phyloP scores from a whole-genome alignment of 208 protist species.

The Trypanosoma boissoni region DNA sequence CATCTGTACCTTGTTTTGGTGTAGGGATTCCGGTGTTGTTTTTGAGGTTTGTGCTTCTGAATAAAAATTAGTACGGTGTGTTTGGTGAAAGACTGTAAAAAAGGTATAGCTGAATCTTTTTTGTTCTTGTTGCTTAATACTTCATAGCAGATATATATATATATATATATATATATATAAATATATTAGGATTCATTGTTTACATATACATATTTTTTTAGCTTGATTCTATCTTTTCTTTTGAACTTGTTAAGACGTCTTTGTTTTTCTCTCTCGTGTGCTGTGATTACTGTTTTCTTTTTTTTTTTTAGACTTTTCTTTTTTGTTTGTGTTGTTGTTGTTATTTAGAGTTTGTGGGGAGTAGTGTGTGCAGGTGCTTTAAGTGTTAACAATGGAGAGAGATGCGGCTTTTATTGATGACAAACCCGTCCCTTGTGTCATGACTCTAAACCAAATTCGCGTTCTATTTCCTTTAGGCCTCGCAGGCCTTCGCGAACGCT shows the following conservation, averaged over 20 bases:
- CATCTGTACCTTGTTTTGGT: no score
- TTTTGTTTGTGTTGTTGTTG: background rate
- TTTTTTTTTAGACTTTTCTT: background rate
- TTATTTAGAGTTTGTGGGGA: background rate
- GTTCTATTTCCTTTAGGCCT: constrained; percentile 40
- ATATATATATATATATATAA: no score
- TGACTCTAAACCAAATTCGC: constrained; percentile 28
- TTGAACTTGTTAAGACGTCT: background rate
- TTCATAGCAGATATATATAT: no score
- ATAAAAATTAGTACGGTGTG: no score
- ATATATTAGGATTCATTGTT: no score
- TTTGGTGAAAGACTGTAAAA: no score
- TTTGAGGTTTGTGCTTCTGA: no score
- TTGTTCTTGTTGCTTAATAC: no score
- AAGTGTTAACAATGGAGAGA: background rate
- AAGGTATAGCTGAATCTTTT: no score
- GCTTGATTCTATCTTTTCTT: background rate
- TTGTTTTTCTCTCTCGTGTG: background rate
- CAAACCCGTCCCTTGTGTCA: constrained; percentile 25
- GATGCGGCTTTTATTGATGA: constrained; percentile 29
- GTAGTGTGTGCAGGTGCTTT: no score
- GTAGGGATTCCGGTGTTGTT: no score
- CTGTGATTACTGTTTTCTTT: background rate
- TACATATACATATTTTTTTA: no score
- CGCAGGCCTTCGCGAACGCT: constrained; percentile 23